Evolutionary conservation across 768 basidiomycete genomes (phyloP), one percentile per base, ranked within the genome.

Genomic region (Trametes coccinea): DNA sequence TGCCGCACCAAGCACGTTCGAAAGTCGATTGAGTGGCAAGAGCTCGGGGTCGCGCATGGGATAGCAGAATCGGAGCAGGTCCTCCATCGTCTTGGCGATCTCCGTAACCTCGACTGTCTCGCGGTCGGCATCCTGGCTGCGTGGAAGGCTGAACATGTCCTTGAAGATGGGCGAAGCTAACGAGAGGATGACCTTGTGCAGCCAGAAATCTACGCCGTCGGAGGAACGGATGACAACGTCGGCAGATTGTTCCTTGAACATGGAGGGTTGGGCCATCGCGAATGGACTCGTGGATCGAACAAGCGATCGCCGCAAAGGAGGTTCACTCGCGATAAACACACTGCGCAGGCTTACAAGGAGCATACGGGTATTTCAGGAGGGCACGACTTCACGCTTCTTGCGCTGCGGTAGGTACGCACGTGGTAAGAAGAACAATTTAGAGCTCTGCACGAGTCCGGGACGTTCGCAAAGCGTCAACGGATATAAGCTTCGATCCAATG

Each of bases 211-310:
- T 2, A 76, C 73, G 8, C 73, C 75, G 56, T 84, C 80, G 1
- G 72, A 66, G 7, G 79, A 76, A 40, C 75, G 75, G 39, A 83
- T 69, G 47, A 79, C 72, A 56, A 81, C 66, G 62, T 82, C 79
- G 8, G 77, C 78, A 29, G 22, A 22, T 22, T 22, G 22, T 22
- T 22, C 22, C 22, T 22, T 22, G 22, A 22, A 22, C 22, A 22
- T 77, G 74, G 72, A 82, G 49, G 13, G 46, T 46, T 13, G 46
- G 39, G 39, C 39, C 39, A 30, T 3, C 56, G 46, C 40, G 13
- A 9, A 16, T n/a, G 22, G 1, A 22, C 1, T 22, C 22, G 22
- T 22, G 22, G 1, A 22, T 22, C 1, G 22, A 22, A 22, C 22
- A 22, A 22, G 22, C 22, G 22, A 22, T 22, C 22, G 22, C 22